phyloP scores from a whole-genome alignment of 305 asterid species.

The Withania somnifera region DNA sequence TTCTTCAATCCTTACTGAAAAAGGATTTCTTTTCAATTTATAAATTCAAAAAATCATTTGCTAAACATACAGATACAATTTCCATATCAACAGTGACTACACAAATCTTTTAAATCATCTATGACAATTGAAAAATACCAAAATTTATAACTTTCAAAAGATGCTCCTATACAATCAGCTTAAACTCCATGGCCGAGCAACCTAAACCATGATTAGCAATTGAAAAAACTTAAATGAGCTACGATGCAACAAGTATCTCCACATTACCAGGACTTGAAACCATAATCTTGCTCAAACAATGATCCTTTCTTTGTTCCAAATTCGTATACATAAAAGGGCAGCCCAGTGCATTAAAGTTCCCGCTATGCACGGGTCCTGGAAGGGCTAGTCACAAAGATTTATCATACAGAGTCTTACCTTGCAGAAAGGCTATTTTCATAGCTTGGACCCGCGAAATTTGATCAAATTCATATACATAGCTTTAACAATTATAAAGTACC shows the following conservation, averaged over 20 bases:
- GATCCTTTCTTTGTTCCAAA: neutral
- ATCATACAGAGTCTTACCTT: no score
- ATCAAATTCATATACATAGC: neutral
- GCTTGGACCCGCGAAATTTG: no score
- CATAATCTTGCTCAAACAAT: neutral
- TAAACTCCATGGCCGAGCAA: neutral
- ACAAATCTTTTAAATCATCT: neutral
- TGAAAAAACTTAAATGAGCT: neutral
- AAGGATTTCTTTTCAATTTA: neutral
- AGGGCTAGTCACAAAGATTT: no score
- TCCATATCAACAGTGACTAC: neutral
- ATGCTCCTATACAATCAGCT: neutral
- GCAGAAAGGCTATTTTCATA: no score
- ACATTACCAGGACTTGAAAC: neutral
- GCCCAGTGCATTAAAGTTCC: no score
- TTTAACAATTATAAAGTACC: neutral
- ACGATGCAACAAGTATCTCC: neutral
- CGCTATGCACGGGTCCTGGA: no score
- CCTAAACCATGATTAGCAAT: neutral
- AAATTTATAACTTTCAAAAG: neutral
- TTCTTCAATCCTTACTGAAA: neutral
- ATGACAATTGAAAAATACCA: neutral
- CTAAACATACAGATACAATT: neutral
- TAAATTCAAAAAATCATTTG: neutral
- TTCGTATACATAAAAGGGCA: neutral